A percentile compares a stretch with the other conserved stretches of the same genome.
Conservation (phyloP, 768 basidiomycete species). For the Leccinum rimulosum region DNA sequence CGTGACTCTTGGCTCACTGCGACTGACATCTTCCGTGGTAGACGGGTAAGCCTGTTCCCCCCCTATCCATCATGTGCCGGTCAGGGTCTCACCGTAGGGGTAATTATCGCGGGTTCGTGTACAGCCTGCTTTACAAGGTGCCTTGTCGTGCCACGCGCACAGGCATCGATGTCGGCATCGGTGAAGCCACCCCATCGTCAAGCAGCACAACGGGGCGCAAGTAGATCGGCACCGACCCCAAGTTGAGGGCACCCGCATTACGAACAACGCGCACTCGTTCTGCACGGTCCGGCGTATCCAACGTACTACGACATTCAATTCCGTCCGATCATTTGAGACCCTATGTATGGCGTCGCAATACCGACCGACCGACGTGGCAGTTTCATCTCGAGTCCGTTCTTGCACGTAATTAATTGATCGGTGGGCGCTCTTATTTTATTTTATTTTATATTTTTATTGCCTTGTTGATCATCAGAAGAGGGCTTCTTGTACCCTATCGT, state of each 20-base stretch:
- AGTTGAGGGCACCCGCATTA: not conserved
- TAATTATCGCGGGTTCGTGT: not conserved
- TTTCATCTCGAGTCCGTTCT: not conserved
- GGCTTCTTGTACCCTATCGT: not conserved
- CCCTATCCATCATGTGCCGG: not conserved
- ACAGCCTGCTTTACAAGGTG: not conserved
- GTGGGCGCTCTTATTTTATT: not conserved
- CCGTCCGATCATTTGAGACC: not conserved
- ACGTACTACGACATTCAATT: not conserved
- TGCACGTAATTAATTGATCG: not conserved
- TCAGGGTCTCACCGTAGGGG: not conserved
- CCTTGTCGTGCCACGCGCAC: not conserved
- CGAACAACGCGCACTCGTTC: not conserved
- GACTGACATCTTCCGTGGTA: conserved; percentile 5
- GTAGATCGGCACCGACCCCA: not conserved
- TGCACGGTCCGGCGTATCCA: not conserved
- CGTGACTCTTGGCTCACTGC: not conserved
- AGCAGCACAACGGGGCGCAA: not conserved
- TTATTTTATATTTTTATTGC: not conserved
- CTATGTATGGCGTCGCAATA: not conserved
- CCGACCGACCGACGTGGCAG: not conserved
- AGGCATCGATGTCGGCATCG: not conserved
- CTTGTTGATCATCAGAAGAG: not conserved
- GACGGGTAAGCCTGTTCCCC: conserved; percentile 7
- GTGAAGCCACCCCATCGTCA: conserved; percentile 4